Evolutionary conservation across 1,139 yeast species (phyloP), one percentile per base, ranked within the genome.

Genomic region (Pichiaceae sp.): DNA sequence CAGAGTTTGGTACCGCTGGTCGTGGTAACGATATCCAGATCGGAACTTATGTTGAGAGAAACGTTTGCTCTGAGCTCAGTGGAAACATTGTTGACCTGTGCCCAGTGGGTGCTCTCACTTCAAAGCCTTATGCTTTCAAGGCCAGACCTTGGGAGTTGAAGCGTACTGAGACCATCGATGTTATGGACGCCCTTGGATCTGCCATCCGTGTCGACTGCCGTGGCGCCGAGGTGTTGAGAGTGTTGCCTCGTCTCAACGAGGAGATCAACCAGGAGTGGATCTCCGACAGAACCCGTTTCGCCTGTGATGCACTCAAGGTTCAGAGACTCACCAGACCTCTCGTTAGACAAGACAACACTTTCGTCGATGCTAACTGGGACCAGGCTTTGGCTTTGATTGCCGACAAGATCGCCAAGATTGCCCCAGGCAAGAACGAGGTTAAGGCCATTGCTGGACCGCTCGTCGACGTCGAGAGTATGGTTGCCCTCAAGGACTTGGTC

Each of bases 91-190:
- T 85, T 50, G 95, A 85, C 58, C 70, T 85, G 52, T 85, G 95
- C 66, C 95, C 95, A 27, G 95, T 85, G 45, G 95, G 95, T 53
- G 95, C 95, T 3, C 75, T 85, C 54, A 84, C 95, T 34, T 78
- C 87, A 24, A 85, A 85, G 62, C 95, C 95, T 31, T 84, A 85
- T 54, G 89, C 95, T 18, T 85, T 85, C 70, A 79, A 76, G 59
- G 94, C 95, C 16, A 77, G 95, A 62, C 95, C 95, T 31, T 85
- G 95, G 95, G 95, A 85, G 63, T 73, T 85, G 58, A 85, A 84
- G 68, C 78, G 85, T 69, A 83, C 94, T 37, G 95, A 85, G 62
- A 72, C 91, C 38, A 75, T 85, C 53, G 95, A 85, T 62, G 94
- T 85, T 21, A 64, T 78, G 66, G 95, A 85, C 60, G 95, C 80